phyloP scores from a whole-genome alignment of 768 basidiomycete genomes.

The Leccinum subtestaceum region DNA sequence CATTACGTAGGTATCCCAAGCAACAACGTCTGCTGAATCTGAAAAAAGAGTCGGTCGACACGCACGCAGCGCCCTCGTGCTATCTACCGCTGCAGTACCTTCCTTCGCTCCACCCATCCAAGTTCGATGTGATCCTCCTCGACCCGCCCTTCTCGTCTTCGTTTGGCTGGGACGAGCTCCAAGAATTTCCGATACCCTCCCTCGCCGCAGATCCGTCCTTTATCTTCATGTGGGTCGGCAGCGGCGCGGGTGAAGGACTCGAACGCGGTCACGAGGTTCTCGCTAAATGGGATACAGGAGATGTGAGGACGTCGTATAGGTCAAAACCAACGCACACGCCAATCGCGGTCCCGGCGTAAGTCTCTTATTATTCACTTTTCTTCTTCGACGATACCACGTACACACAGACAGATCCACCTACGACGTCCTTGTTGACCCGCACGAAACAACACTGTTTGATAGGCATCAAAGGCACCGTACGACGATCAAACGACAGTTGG shows the following conservation, averaged over 20 bases:
- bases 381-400: neutral
- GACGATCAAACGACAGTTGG: slow-evolving; percentile 91
- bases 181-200: slow-evolving; percentile 75
- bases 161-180: slow-evolving; percentile 82
- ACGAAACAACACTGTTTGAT: slow-evolving; percentile 97
- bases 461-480: slow-evolving; percentile 95
- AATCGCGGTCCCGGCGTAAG: slow-evolving; percentile 76
- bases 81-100: slow-evolving; percentile 66
- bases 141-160: slow-evolving; percentile 88
- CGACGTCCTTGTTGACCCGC: slow-evolving; percentile 79
- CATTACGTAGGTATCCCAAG: slow-evolving; percentile 77
- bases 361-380: neutral
- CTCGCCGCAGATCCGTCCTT: slow-evolving; percentile 92
- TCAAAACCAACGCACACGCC: slow-evolving; percentile 79
- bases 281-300: slow-evolving; percentile 88
- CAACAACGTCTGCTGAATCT: slow-evolving; percentile 80
- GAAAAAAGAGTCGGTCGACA: slow-evolving; percentile 76
- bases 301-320: slow-evolving; percentile 99
- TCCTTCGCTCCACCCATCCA: slow-evolving; percentile 53
- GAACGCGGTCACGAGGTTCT: slow-evolving; percentile 90
- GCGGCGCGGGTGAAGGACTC: slow-evolving; percentile 84
- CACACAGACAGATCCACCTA: slow-evolving; percentile 76
- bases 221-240: slow-evolving; percentile 94
- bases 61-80: slow-evolving; percentile 66
- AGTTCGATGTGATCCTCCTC: slow-evolving; percentile 90